Evolutionary conservation across 1,139 yeast genomes (phyloP).

Genomic region (Zygosaccharomyces sapae): DNA sequence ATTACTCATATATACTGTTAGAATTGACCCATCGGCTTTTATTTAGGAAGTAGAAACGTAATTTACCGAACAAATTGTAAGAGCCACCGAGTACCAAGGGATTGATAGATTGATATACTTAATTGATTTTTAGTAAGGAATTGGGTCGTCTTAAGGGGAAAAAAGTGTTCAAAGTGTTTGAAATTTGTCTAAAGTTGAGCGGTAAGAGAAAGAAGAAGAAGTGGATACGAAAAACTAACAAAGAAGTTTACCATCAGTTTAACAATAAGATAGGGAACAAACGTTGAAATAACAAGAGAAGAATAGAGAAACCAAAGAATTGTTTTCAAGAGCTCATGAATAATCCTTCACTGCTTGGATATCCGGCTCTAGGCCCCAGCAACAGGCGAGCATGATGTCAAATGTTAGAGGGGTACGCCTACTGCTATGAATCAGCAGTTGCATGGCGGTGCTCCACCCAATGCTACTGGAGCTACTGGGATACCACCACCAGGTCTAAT

Average conservation of each 20-base stretch:
- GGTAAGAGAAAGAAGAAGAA: conserved; percentile 1
- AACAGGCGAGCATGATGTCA: conserved; percentile 15
- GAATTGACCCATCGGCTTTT: not conserved
- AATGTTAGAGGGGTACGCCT: conserved; percentile 15
- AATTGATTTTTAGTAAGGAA: not conserved
- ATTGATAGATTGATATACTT: not conserved
- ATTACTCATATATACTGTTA: not conserved
- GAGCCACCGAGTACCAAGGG: not conserved
- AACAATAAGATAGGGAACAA: not conserved
- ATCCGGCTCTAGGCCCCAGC: conserved; percentile 18
- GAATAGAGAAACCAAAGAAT: not conserved
- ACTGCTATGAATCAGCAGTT: conserved; percentile 15
- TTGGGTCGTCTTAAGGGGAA: not conserved
- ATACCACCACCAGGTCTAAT: conserved; percentile 23
- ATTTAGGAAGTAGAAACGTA: not conserved
- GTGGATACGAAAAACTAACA: not conserved
- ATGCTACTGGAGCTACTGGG: conserved; percentile 12
- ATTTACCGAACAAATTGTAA: not conserved
- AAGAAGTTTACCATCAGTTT: not conserved
- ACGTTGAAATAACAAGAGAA: not conserved
- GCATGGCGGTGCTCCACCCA: conserved; percentile 11
- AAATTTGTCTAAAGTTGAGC: conserved; percentile 2
- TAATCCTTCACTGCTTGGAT: conserved; percentile 17
- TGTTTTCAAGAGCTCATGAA: conserved; percentile 11
- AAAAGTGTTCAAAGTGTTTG: not conserved